phyloP scores from a whole-genome alignment of 257 asterid species.

The Solanum chmielewskii region DNA sequence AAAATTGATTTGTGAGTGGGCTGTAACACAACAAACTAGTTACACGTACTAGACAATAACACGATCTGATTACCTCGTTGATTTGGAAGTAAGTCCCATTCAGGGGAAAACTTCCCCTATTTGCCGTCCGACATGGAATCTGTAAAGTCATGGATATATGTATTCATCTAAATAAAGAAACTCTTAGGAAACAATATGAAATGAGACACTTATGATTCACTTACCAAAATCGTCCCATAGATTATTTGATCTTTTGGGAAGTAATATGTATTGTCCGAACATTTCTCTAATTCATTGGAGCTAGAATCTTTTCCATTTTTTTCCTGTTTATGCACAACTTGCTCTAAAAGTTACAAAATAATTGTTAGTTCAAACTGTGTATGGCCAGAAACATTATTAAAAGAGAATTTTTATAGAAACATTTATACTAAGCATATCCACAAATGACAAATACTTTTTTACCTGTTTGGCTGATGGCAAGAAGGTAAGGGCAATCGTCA shows the following conservation, averaged over 20 bases:
- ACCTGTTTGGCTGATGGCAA: slow-evolving; percentile 40
- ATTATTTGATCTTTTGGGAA: neutral
- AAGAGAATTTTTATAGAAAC: neutral
- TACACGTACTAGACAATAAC: neutral
- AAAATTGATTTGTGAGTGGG: neutral
- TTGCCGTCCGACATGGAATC: slow-evolving; percentile 65
- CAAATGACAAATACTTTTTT: neutral
- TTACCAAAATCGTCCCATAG: slow-evolving; percentile 52
- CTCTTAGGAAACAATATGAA: neutral
- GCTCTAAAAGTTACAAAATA: neutral
- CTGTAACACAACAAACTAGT: neutral
- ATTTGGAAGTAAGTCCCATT: slow-evolving; percentile 74
- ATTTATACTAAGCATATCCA: neutral
- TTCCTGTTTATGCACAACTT: neutral
- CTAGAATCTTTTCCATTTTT: neutral
- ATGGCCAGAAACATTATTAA: neutral
- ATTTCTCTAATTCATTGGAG: neutral
- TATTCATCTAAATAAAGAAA: neutral
- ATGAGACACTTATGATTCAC: neutral
- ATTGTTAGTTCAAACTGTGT: neutral
- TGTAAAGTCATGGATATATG: neutral
- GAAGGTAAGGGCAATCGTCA: slow-evolving; percentile 46
- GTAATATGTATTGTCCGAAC: neutral
- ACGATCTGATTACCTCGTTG: slow-evolving; percentile 42
- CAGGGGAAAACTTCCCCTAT: slow-evolving; percentile 52